These are phyloP conservation scores for Ziziphus jujuba DNA, from an alignment of 306 rosid species.

Conservation along the genomic window DNA sequence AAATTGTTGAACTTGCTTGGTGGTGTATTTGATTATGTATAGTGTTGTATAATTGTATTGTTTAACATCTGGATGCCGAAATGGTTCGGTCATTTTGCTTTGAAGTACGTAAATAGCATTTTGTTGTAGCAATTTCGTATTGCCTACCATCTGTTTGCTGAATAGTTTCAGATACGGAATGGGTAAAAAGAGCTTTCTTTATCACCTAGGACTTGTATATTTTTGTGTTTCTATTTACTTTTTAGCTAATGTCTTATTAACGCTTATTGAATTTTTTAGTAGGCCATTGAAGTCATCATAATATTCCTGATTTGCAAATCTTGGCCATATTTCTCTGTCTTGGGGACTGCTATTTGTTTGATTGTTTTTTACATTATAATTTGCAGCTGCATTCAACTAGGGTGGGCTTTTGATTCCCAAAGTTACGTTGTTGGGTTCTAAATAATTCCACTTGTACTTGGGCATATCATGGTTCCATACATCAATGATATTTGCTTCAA, in stretches of 20 bases:
- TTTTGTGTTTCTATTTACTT: too few species aligned
- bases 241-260: too few species aligned
- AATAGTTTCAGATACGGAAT: neutral
- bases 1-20: neutral
- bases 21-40: neutral
- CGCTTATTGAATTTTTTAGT: too few species aligned
- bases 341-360: neutral
- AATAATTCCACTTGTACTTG: neutral
- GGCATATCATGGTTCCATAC: neutral
- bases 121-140: neutral
- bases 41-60: neutral
- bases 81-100: neutral
- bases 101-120: too few species aligned
- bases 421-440: neutral
- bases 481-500: neutral
- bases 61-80: constrained; percentile 29
- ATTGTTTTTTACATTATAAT: neutral
- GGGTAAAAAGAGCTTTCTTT: too few species aligned
- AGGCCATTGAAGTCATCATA: too few species aligned
- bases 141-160: constrained; percentile 19
- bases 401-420: neutral
- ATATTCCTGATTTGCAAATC: too few species aligned
- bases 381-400: neutral
- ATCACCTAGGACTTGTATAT: too few species aligned
- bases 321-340: too few species aligned